A percentile compares a stretch with the other conserved stretches of the same genome.
Evolutionary conservation across 495 filamentous ascomycete species (phyloP).

Genomic region (Poronia punctata): DNA sequence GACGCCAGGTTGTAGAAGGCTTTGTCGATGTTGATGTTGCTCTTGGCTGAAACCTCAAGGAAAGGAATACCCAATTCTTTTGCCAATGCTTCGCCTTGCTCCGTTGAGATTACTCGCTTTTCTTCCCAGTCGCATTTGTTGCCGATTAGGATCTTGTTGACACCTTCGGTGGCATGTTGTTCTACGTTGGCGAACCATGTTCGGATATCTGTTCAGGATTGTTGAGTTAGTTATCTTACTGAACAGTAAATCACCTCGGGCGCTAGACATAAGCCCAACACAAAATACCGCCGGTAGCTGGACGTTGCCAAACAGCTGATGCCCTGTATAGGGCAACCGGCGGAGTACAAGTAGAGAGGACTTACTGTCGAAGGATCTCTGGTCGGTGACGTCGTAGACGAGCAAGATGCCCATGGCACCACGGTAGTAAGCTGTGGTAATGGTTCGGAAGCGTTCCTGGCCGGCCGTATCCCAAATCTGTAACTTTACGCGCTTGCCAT

Average conservation of each 20-base stretch:
- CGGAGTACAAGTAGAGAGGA: constrained; percentile 10
- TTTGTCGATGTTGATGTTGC: constrained; percentile 99
- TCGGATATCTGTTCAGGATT: constrained; percentile 66
- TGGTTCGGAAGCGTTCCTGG: constrained; percentile 95
- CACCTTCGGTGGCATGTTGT: constrained; percentile 96
- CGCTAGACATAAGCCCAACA: constrained; percentile 2
- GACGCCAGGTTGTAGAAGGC: constrained; percentile 92
- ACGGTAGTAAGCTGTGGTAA: constrained; percentile 97
- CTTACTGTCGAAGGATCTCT: constrained; percentile 94
- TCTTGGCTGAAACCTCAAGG: constrained; percentile 96
- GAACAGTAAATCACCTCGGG: neutral
- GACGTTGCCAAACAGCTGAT: neutral
- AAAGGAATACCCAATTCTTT: constrained; percentile 97
- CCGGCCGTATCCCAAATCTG: constrained; percentile 99
- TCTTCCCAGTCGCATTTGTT: constrained; percentile 99
- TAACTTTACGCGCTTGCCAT: constrained; percentile 95
- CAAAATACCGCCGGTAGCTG: neutral
- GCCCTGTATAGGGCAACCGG: neutral
- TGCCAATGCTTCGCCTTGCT: constrained; percentile 87
- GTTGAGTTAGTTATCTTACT: neutral
- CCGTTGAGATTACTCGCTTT: constrained; percentile 87
- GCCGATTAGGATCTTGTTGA: constrained; percentile 99
- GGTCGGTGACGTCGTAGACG: constrained; percentile 98
- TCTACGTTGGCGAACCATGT: constrained; percentile 99
- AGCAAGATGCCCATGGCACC: constrained; percentile 97